Evolutionary conservation across 495 filamentous ascomycete genomes (phyloP).

Genomic region (Xylaria nigripes): DNA sequence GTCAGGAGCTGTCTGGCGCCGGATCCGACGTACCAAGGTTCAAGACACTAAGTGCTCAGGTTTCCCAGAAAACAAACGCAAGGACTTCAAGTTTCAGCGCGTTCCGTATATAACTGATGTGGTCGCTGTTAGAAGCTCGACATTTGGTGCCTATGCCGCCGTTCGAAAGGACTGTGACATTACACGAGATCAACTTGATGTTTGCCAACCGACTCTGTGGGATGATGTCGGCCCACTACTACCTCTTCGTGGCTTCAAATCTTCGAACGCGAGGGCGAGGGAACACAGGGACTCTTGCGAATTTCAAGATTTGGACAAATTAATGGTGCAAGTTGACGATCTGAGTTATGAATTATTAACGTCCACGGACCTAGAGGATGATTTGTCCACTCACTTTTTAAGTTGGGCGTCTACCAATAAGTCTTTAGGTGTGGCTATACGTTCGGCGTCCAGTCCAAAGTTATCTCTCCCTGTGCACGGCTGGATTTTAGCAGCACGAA

Average conservation of each 20-base stretch:
- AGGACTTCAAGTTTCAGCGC: slow-evolving; percentile 87
- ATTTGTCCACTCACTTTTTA: slow-evolving; percentile 38
- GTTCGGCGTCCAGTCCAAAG: slow-evolving; percentile 52
- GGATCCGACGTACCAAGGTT: slow-evolving; percentile 68
- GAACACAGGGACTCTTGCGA: slow-evolving; percentile 26
- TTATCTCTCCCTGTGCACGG: slow-evolving; percentile 71
- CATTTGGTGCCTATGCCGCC: slow-evolving; percentile 81
- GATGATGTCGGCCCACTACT: slow-evolving; percentile 63
- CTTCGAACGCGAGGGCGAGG: slow-evolving; percentile 21
- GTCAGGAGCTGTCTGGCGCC: slow-evolving; percentile 84
- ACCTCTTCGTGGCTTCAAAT: slow-evolving; percentile 45
- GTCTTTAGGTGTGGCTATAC: slow-evolving; percentile 38
- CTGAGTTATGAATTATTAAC: slow-evolving; percentile 42
- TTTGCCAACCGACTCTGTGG: slow-evolving; percentile 61
- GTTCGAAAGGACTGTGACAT: slow-evolving; percentile 80
- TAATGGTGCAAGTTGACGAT: slow-evolving; percentile 25
- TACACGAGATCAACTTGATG: slow-evolving; percentile 60
- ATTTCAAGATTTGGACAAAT: slow-evolving; percentile 28
- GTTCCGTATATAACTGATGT: slow-evolving; percentile 81
- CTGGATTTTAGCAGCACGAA: slow-evolving; percentile 69
- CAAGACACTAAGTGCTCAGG: slow-evolving; percentile 58
- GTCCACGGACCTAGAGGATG: slow-evolving; percentile 49
- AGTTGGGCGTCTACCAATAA: slow-evolving; percentile 28
- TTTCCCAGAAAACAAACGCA: slow-evolving; percentile 47
- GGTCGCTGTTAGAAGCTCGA: slow-evolving; percentile 72